Base-by-base conservation (phyloP, 2,329 filamentous ascomycete genomes). In the Aspergillus pseudotamarii region DNA sequence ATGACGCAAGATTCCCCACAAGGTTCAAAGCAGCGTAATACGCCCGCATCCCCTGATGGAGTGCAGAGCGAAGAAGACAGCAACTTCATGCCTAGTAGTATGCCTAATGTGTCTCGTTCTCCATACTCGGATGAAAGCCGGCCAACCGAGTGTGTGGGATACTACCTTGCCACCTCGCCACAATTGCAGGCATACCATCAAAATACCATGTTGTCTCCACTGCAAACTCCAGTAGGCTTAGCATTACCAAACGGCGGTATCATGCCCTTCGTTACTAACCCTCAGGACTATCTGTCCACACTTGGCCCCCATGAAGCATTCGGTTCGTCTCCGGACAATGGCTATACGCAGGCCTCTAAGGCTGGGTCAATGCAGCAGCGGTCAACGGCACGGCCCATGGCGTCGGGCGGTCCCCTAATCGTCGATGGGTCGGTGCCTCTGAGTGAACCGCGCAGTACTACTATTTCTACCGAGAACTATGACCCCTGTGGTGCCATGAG, bases 401-500 rank as follows among this genome's bases (percentile, higher is more conserved):
- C 69, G 38, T 61, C 72, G 5, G 69, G 69, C 50, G 81, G 80
- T 10, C 81, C 81, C 32, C 66, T 83, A 61, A 82, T 83, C 43
- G 78, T 83, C 6, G 81, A 83, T 71, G 81, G 81, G 8, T 82
- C 81, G 16, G 75, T 81, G 34, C 76, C 77, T 36, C 73, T 69
- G 3, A 78, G 73, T 65, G 79, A 81, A 54, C 70, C 69, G 28
- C 76, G 76, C 32, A 55, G 6, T 34, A 65, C 73, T 30, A 68
- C 74, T n/a, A 68, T 72, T 61, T 64, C 72, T 8, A 69, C 74
- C 23, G 77, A 80, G 23, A 68, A 73, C 46, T 71, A 75, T 41
- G 78, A 80, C 60, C 74, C 74, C 6, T 77, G 77, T 51, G 71
- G 71, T 26, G 66, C 75, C 6, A 71, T 75, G 60, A 78, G 74